These are phyloP conservation scores for Bretschneidera sinensis DNA, from an alignment of 345 rosid species.

Conservation along the genomic window DNA sequence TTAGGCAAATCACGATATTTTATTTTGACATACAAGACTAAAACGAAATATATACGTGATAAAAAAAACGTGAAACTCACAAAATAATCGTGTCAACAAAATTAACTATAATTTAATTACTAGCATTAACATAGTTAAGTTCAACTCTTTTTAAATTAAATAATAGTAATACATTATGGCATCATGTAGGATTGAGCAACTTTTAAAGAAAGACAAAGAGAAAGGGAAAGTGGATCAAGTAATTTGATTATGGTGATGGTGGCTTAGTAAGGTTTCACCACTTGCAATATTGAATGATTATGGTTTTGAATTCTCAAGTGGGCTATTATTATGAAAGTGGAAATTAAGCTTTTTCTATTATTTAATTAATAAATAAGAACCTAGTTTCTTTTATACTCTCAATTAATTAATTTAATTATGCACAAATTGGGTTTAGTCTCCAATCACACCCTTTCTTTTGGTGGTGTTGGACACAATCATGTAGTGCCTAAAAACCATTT, in stretches of 20 bases:
- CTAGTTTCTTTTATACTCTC: background rate
- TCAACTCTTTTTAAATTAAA: too few relatives aligned
- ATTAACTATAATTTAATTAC: too few relatives aligned
- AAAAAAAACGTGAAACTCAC: too few relatives aligned
- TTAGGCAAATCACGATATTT: too few relatives aligned
- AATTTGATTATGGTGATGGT: slow-evolving; percentile 26
- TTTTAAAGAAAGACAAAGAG: too few relatives aligned
- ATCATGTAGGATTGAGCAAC: too few relatives aligned
- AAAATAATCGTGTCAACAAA: too few relatives aligned
- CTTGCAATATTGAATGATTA: slow-evolving; percentile 34
- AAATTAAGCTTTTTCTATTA: background rate
- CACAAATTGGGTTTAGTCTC: background rate
- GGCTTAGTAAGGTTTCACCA: slow-evolving; percentile 36
- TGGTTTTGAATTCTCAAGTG: slow-evolving; percentile 32
- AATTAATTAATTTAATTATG: background rate
- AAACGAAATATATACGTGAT: too few relatives aligned
- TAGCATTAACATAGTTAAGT: too few relatives aligned
- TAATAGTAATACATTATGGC: too few relatives aligned
- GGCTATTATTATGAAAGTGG: slow-evolving; percentile 23
- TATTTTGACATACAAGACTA: too few relatives aligned
- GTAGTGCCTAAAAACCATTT: slow-evolving; percentile 7
- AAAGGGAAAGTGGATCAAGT: slow-evolving; percentile 18
- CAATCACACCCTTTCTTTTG: slow-evolving; percentile 2
- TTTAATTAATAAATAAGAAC: background rate
- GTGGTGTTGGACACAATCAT: slow-evolving; percentile 14